Conservation (phyloP, 2,329 filamentous ascomycete genomes). For the Colletotrichum sp. region DNA sequence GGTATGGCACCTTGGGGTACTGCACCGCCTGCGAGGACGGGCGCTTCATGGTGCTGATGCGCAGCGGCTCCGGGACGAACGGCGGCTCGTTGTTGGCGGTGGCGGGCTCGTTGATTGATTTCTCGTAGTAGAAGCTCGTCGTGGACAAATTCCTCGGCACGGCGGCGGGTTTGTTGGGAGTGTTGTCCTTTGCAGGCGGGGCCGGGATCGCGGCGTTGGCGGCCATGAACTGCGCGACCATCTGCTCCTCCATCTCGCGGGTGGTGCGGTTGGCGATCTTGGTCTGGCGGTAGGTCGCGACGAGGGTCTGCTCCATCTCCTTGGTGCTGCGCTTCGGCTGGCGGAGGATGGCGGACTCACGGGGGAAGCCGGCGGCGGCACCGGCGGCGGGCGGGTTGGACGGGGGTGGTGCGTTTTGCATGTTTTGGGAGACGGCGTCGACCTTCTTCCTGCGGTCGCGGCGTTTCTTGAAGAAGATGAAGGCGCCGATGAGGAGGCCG, state of each 20-base stretch:
- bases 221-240: background rate
- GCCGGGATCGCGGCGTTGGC: background rate
- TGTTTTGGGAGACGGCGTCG: background rate
- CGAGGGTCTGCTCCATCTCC: slow-evolving; percentile 1
- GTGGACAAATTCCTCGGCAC: background rate
- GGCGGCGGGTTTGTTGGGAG: too few relatives aligned
- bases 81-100: background rate
- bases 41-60: background rate
- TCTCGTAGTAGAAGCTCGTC: slow-evolving; percentile 15
- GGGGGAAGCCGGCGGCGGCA: background rate
- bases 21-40: background rate
- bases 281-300: slow-evolving; percentile 5
- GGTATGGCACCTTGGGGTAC: background rate
- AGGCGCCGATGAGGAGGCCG: background rate
- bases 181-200: background rate
- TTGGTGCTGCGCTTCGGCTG: background rate
- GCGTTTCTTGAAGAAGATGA: slow-evolving; percentile 1
- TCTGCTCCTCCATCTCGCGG: slow-evolving; percentile 13
- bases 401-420: background rate
- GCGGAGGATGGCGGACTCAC: background rate
- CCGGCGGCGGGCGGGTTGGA: background rate
- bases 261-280: slow-evolving; percentile 10
- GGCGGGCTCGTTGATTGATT: background rate
- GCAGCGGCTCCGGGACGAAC: background rate
- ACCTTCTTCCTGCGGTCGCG: slow-evolving; percentile 11